Conservation (phyloP, 768 basidiomycete genomes). For the Tylopilus intermedius region DNA sequence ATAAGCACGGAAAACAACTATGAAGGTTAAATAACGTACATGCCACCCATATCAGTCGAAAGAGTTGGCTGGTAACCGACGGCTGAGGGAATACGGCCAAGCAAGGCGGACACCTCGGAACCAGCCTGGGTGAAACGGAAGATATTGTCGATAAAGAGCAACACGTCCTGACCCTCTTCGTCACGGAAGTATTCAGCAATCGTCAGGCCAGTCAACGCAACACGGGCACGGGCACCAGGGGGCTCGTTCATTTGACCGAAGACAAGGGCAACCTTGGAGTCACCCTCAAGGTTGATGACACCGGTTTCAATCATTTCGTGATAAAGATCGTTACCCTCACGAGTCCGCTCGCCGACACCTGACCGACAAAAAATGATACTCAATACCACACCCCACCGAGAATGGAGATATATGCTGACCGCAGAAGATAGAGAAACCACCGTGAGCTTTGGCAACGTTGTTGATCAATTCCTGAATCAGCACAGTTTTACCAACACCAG, state of each 20-base stretch:
- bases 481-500: conserved; percentile 99
- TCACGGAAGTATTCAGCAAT: conserved; percentile 99
- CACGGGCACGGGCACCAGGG: conserved; percentile 99
- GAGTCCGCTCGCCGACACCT: conserved; percentile 99
- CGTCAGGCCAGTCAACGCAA: conserved; percentile 97
- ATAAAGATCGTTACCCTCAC: conserved; percentile 99
- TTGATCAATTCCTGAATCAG: conserved; percentile 99
- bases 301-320: conserved; percentile 99
- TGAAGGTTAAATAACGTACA: conserved; percentile 49
- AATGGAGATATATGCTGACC: conserved; percentile 42
- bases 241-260: conserved; percentile 99
- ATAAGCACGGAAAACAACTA: conserved; percentile 4
- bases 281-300: conserved; percentile 99
- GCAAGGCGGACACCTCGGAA: conserved; percentile 99
- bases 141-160: conserved; percentile 99
- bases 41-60: conserved; percentile 99
- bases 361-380: conserved; percentile 10
- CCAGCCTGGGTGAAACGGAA: conserved; percentile 99
- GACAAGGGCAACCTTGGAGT: conserved; percentile 99
- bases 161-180: conserved; percentile 99
- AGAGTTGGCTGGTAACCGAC: conserved; percentile 99
- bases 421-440: conserved; percentile 99
- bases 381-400: not conserved
- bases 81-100: conserved; percentile 99
- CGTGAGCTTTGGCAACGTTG: conserved; percentile 99